These are phyloP conservation scores for Digitaria exilis DNA, from an alignment of 202 grass and related monocot genomes.

Conservation along the genomic window DNA sequence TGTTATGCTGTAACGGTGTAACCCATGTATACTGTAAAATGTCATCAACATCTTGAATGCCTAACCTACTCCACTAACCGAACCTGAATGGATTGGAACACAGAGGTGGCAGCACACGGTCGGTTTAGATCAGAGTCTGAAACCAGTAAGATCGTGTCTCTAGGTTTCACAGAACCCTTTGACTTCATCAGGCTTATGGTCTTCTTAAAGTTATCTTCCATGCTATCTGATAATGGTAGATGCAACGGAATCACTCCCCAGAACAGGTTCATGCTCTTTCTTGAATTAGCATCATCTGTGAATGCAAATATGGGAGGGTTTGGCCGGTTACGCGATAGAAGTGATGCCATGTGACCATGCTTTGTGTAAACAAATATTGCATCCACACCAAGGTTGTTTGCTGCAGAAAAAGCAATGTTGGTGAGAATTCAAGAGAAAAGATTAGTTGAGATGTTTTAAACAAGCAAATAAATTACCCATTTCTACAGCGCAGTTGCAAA, in stretches of 20 bases:
- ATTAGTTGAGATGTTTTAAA: neutral
- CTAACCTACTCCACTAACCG: constrained; percentile 49
- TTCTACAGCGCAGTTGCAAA: constrained; percentile 63
- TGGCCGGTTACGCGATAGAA: constrained; percentile 58
- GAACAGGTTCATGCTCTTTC: constrained; percentile 75
- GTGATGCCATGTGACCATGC: constrained; percentile 68
- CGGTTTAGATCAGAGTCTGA: constrained; percentile 61
- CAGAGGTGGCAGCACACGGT: constrained; percentile 40
- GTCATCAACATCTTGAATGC: neutral
- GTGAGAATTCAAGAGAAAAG: neutral
- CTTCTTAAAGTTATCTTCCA: constrained; percentile 64
- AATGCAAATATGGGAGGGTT: constrained; percentile 73
- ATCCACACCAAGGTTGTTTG: constrained; percentile 74
- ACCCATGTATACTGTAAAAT: neutral
- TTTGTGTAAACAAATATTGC: constrained; percentile 84
- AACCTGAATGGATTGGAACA: constrained; percentile 66
- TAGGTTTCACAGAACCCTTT: constrained; percentile 55
- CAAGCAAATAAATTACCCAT: constrained; percentile 56
- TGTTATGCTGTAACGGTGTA: neutral
- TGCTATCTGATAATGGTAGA: constrained; percentile 45
- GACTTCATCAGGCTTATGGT: constrained; percentile 58
- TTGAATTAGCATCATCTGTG: constrained; percentile 55
- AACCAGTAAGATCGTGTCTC: constrained; percentile 57
- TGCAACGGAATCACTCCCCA: constrained; percentile 70
- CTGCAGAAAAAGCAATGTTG: constrained; percentile 40